Evolutionary conservation across 441 rosid genomes (phyloP), one percentile per base, ranked within the genome.

Genomic region (Syzygium syzygioides): DNA sequence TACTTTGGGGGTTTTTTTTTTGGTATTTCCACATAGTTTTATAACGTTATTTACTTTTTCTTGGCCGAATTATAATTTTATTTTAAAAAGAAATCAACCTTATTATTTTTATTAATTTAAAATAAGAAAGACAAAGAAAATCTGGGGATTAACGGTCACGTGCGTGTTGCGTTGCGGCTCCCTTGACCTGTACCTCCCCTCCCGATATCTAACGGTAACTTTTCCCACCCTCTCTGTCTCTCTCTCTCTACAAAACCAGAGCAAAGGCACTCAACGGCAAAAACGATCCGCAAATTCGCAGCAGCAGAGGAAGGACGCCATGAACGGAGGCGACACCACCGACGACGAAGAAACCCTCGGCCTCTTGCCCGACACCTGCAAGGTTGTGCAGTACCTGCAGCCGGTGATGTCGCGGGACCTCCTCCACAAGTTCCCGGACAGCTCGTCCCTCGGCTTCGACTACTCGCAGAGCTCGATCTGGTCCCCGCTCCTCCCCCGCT

Each of bases 401-500:
- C 98, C 99, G 56, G 19, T 93, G 80, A 92, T 96, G 98, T 94
- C 96, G 3, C 90, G 86, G 83, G 96, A 95, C 87, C 96, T 96
- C 56, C 98, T 96, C 88, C 92, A 91, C 91, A 97, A 95, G 90
- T 97, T 97, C 92, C 96, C 97, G 9, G 98, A 97, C 87, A 93
- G 90, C 92, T 94, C 98, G 32, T 93, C 95, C 56, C 92, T 92
- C 64, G 98, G 95, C 50, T 96, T 97, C 86, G 94, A 97, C 32
- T 94, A 95, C 91, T 80, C 95, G 28, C 96, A 95, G 91, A 96
- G 98, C 94, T 96, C 99, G 32, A 91, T 97, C 66, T 97, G 99
- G 99, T 96, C 99, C 88, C 98, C 99, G 85, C 91, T 97, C 59
- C 91, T 96, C 62, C 98, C 95, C 60, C 94, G 96, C 52, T 41